Evolutionary conservation across 768 basidiomycete species (phyloP).

Genomic region (Mycena leptocephala): DNA sequence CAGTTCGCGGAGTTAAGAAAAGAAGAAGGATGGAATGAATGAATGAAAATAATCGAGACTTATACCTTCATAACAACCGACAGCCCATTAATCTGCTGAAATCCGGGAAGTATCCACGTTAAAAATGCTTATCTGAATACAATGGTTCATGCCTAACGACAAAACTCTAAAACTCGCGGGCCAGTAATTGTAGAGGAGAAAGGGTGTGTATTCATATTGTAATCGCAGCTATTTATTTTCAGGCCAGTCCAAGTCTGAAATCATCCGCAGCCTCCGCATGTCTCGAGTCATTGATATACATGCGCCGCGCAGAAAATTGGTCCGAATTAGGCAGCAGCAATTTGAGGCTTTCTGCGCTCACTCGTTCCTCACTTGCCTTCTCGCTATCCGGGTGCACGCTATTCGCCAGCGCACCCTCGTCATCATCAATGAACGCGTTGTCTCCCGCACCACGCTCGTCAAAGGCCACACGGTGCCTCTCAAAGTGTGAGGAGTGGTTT

Average conservation of each 20-base stretch:
- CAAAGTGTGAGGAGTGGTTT: conserved; percentile 87
- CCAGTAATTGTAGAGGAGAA: conserved; percentile 10
- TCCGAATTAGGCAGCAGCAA: conserved; percentile 16
- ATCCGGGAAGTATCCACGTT: conserved; percentile 10
- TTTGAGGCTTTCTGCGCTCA: conserved; percentile 31
- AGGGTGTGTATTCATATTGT: conserved; percentile 14
- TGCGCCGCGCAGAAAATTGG: conserved; percentile 18
- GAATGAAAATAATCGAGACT: too few relatives aligned
- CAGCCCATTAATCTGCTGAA: too few relatives aligned
- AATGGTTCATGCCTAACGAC: conserved; percentile 3
- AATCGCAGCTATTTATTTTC: conserved; percentile 19
- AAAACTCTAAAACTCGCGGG: conserved; percentile 3
- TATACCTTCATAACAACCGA: too few relatives aligned
- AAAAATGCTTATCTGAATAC: not conserved
- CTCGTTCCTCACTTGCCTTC: conserved; percentile 33
- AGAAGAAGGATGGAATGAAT: too few relatives aligned
- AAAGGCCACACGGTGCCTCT: conserved; percentile 85
- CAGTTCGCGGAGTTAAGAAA: too few relatives aligned
- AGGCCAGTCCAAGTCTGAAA: conserved; percentile 19
- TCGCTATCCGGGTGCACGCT: conserved; percentile 12
- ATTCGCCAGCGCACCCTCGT: conserved; percentile 16
- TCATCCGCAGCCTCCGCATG: conserved; percentile 14
- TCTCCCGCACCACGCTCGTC: conserved; percentile 80
- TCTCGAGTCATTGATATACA: conserved; percentile 24
- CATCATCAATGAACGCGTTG: conserved; percentile 51